Evolutionary conservation across 1,284 basidiomycete genomes (phyloP).

Genomic region (Entoloma clypeatum): DNA sequence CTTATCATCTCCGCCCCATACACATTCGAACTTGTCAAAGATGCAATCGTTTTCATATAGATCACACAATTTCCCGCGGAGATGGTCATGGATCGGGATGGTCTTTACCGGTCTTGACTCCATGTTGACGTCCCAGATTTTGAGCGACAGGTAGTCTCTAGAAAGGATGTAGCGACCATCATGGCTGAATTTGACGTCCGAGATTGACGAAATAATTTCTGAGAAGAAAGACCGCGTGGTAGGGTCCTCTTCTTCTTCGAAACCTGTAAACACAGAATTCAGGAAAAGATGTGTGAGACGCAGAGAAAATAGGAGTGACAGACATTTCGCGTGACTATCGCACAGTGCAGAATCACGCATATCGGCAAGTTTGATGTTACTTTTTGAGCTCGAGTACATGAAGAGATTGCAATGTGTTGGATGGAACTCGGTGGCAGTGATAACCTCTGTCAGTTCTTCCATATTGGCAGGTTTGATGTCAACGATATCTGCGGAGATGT

Average conservation of each 20-base stretch:
- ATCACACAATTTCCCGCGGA: constrained; percentile 96
- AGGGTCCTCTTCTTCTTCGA: constrained; percentile 98
- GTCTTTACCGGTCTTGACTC: constrained; percentile 96
- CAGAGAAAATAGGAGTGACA: constrained; percentile 29
- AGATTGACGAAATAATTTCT: constrained; percentile 99
- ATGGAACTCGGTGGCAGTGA: constrained; percentile 99
- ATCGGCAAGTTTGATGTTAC: constrained; percentile 99
- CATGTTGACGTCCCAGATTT: constrained; percentile 99
- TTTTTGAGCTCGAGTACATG: constrained; percentile 99
- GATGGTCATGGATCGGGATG: constrained; percentile 98
- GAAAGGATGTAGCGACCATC: constrained; percentile 97
- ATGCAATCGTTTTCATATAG: constrained; percentile 99
- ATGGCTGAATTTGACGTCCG: constrained; percentile 98
- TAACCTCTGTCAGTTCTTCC: constrained; percentile 99
- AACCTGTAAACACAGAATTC: constrained; percentile 52
- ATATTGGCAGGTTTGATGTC: constrained; percentile 99
- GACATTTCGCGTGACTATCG: constrained; percentile 95
- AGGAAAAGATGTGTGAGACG: constrained; percentile 14
- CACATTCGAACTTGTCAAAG: constrained; percentile 99
- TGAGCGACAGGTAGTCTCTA: constrained; percentile 95
- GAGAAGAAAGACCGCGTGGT: constrained; percentile 98
- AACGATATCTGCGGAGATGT: constrained; percentile 82
- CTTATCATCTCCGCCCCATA: constrained; percentile 94
- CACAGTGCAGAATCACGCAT: constrained; percentile 99
- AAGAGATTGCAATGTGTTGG: constrained; percentile 97